Conservation (phyloP, 2,329 filamentous ascomycete genomes). For the Nannizziopsis barbatae region DNA sequence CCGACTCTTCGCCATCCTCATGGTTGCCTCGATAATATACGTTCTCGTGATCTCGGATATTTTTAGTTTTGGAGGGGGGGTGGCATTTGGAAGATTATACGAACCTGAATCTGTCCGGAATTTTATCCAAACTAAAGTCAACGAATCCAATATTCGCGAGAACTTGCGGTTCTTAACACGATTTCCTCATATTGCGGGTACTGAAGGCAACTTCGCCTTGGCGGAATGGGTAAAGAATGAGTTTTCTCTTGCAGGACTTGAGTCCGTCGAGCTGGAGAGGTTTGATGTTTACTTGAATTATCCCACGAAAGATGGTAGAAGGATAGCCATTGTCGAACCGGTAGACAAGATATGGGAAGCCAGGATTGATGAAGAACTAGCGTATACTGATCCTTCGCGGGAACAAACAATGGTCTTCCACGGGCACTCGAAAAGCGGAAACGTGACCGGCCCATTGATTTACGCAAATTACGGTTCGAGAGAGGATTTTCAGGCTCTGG, state of each 20-base stretch:
- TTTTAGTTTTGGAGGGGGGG: conserved; percentile 55
- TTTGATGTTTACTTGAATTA: conserved; percentile 91
- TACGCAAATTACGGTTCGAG: conserved; percentile 87
- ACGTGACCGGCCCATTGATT: conserved; percentile 73
- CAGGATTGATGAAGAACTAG: conserved; percentile 68
- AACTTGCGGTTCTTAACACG: conserved; percentile 66
- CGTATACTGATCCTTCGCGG: conserved; percentile 50
- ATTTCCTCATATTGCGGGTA: conserved; percentile 88
- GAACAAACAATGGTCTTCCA: conserved; percentile 73
- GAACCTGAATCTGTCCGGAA: conserved; percentile 71
- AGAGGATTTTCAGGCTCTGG: conserved; percentile 66
- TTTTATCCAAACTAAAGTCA: conserved; percentile 62
- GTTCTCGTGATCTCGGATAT: conserved; percentile 76
- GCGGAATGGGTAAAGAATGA: conserved; percentile 73
- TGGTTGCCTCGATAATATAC: conserved; percentile 70
- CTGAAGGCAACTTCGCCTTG: conserved; percentile 77
- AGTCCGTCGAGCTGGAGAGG: conserved; percentile 63
- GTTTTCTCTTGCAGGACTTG: conserved; percentile 61
- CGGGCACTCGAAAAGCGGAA: conserved; percentile 74
- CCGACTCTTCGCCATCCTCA: conserved; percentile 60
- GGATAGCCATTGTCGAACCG: conserved; percentile 66
- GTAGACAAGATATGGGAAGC: conserved; percentile 65
- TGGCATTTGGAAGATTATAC: conserved; percentile 59
- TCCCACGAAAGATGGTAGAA: conserved; percentile 62
- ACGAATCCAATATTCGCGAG: conserved; percentile 57